Percentiles rank a stretch among this genome's conserved stretches.
Evolutionary conservation across 352 stramenopile species (phyloP).

Genomic region (Globisporangium carolinianum): DNA sequence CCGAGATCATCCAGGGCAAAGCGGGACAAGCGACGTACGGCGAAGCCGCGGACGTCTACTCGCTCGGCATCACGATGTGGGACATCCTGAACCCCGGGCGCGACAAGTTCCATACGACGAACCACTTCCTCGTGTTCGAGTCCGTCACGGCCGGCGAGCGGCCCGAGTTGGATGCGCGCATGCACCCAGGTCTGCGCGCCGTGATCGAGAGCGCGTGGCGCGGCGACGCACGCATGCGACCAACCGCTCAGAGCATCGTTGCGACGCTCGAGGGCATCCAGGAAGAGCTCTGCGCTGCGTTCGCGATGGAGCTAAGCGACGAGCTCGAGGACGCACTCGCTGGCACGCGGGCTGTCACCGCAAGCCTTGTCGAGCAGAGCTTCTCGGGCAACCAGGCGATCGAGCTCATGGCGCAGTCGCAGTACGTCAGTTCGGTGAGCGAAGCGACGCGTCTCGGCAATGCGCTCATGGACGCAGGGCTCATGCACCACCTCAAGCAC

Average conservation of each 20-base stretch:
- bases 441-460: constrained; percentile 58
- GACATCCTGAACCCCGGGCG: constrained; percentile 50
- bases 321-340: constrained; percentile 30
- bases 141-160: constrained; percentile 39
- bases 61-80: constrained; percentile 71
- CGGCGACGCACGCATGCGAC: constrained; percentile 25
- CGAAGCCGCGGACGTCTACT: constrained; percentile 66
- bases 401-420: constrained; percentile 26
- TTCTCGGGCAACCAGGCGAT: constrained; percentile 33
- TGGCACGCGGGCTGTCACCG: constrained; percentile 12
- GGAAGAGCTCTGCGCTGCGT: constrained; percentile 30
- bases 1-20: constrained; percentile 64
- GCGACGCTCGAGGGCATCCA: constrained; percentile 35
- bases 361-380: constrained; percentile 17
- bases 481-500: constrained; percentile 52
- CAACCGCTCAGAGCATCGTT: constrained; percentile 41
- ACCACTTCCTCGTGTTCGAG: constrained; percentile 58
- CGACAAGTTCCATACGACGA: constrained; percentile 50
- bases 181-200: constrained; percentile 27
- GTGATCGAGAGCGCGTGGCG: constrained; percentile 45
- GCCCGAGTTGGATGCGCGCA: constrained; percentile 25
- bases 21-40: constrained; percentile 43
- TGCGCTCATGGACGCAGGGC: constrained; percentile 50
- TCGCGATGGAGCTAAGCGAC: constrained; percentile 32
- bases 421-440: constrained; percentile 32